Base-by-base conservation (phyloP, 441 rosid genomes). In the Bruguiera hainesii region DNA sequence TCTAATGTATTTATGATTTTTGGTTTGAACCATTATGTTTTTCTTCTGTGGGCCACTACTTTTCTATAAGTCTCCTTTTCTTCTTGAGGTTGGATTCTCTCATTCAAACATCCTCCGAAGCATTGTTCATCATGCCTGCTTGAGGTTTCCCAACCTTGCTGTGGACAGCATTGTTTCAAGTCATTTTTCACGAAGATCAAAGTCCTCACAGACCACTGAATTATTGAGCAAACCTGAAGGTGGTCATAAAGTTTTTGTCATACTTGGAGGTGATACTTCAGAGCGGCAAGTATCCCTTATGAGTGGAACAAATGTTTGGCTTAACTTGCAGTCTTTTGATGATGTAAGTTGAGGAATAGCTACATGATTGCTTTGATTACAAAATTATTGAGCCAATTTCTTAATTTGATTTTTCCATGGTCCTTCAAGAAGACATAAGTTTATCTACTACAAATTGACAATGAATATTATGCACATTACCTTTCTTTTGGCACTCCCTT, bases 281-380 rank as follows among this genome's bases (percentile, higher is more conserved):
- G 99, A 94, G 81, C 91, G 99, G 70, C 99, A 94, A 83, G 98
- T 91, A 31, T 94, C 99, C 67, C 90, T 94, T 67, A 87, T 94
- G 87, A 94, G 99, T 35, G 99, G 97, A 80, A 94, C 99, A 71
- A 94, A 91, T 73, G 88, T 91, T 58, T 94, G 97, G 98, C 94
- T 91, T 63, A 91, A 91, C 80, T 77, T 94, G 94, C 96, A 81
- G 76, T 82, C 87, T 70, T 89, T 82, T 75, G 77, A 61, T 59
- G 89, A 91, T 83, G 97, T 94, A 86, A 89, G 98, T 73, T 76
- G 23, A 23, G 35, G 56, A 49, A 53, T 56, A 53, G 20, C 55
- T 10, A 48, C 57, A 39, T 4, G 49, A 35, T 62, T 60, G 20
- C 58, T 29, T 76, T 53, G 59, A 52, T 46, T 67, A 53, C 50